A percentile compares a stretch with the other conserved stretches of the same genome.
Evolutionary conservation across 2,329 filamentous ascomycete genomes (phyloP).

Genomic region (Trichoderma arundinaceum): DNA sequence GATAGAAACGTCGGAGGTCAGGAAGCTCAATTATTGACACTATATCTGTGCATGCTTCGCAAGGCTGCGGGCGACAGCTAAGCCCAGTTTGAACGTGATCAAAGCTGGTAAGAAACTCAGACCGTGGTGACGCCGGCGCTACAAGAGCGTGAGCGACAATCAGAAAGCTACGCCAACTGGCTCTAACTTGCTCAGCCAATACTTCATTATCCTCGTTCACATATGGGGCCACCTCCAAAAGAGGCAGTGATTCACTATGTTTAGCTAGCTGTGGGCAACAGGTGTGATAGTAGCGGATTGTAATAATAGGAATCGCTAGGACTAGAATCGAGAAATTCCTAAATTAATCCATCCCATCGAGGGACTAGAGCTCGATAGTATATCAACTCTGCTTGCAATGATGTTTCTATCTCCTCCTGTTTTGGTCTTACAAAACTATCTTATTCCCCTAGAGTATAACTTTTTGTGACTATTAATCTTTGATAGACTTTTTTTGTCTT

Average conservation of each 20-base stretch:
- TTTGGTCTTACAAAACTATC: neutral
- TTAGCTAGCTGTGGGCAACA: conserved; percentile 38
- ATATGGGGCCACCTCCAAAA: neutral
- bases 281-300: conserved; percentile 48
- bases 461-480: neutral
- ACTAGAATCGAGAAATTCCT: too few species aligned
- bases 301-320: conserved; percentile 45
- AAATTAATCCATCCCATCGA: conserved; percentile 43
- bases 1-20: neutral
- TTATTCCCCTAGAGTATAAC: neutral
- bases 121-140: neutral
- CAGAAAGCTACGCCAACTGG: neutral
- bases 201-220: neutral
- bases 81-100: conserved; percentile 27
- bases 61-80: neutral
- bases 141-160: neutral
- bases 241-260: conserved; percentile 28
- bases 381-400: conserved; percentile 33
- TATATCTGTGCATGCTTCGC: neutral
- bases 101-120: conserved; percentile 25
- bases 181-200: neutral
- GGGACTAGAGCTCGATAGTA: conserved; percentile 43
- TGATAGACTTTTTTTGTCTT: too few species aligned
- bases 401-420: neutral
- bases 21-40: neutral